phyloP scores from a whole-genome alignment of 2,329 filamentous ascomycete species.

The Fusarium sp. region DNA sequence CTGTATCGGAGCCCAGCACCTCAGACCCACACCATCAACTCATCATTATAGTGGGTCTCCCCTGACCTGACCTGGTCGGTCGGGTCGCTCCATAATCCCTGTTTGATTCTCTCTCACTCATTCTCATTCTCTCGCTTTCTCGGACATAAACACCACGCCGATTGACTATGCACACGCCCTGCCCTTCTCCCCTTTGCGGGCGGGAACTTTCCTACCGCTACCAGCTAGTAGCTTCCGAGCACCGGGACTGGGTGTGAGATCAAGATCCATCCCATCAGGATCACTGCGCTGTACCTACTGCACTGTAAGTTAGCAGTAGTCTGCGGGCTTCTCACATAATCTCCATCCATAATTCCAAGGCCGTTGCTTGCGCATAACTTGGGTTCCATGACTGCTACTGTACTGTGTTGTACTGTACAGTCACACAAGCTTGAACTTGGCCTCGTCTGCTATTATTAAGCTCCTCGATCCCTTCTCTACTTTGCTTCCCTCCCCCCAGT shows the following conservation, averaged over 20 bases:
- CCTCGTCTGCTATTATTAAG: constrained; percentile 46
- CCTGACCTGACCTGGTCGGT: constrained; percentile 16
- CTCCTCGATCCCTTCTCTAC: constrained; percentile 31
- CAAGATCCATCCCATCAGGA: constrained; percentile 2
- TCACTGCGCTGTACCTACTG: not conserved
- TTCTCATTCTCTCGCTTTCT: constrained; percentile 46
- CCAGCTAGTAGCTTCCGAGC: constrained; percentile 44
- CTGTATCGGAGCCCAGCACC: not conserved
- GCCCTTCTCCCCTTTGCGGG: not conserved
- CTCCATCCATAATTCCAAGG: constrained; percentile 30
- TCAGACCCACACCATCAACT: constrained; percentile 20
- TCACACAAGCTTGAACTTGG: constrained; percentile 31
- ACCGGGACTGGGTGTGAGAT: constrained; percentile 11
- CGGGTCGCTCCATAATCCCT: constrained; percentile 36
- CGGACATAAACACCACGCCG: constrained; percentile 57
- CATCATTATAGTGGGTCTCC: constrained; percentile 17
- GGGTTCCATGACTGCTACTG: constrained; percentile 7
- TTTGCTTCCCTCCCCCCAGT: constrained; percentile 14
- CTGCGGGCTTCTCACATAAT: constrained; percentile 44
- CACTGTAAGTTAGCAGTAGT: not conserved
- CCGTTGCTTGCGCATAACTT: constrained; percentile 34
- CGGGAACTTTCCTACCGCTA: constrained; percentile 36
- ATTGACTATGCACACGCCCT: constrained; percentile 44
- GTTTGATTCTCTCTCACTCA: constrained; percentile 1
- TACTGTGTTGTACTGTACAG: constrained; percentile 4